Conservation (phyloP, 441 rosid species). For the Raphanus hybrid region DNA sequence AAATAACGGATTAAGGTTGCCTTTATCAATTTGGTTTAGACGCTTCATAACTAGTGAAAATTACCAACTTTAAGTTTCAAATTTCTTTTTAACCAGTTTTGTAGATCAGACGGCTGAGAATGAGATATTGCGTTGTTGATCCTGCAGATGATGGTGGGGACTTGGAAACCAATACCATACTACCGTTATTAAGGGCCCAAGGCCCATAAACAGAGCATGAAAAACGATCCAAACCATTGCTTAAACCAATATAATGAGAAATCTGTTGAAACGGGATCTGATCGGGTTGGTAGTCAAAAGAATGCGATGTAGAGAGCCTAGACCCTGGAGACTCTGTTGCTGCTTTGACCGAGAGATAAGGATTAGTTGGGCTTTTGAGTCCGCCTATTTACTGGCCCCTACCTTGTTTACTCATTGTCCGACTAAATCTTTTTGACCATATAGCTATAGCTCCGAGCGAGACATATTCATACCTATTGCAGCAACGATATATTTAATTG, state of each 20-base stretch:
- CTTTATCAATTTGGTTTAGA: neutral
- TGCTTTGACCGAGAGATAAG: neutral
- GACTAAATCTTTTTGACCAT: neutral
- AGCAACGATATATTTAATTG: neutral
- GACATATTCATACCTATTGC: neutral
- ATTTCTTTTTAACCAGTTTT: no score
- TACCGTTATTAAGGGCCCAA: neutral
- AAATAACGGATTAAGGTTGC: neutral
- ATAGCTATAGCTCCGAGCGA: neutral
- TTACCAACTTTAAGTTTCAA: neutral
- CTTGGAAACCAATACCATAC: no score
- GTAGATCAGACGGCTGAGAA: no score
- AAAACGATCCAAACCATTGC: neutral
- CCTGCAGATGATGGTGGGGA: no score
- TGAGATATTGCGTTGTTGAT: no score
- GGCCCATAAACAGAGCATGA: neutral
- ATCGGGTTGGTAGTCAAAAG: neutral
- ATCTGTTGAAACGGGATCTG: neutral
- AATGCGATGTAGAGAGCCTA: neutral
- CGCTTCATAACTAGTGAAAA: neutral
- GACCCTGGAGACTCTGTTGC: neutral
- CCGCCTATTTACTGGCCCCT: neutral
- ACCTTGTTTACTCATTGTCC: neutral
- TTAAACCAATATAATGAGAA: neutral
- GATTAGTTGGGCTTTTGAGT: neutral